Evolutionary conservation across 306 rosid genomes (phyloP).

Genomic region (Fragaria ananassa): DNA sequence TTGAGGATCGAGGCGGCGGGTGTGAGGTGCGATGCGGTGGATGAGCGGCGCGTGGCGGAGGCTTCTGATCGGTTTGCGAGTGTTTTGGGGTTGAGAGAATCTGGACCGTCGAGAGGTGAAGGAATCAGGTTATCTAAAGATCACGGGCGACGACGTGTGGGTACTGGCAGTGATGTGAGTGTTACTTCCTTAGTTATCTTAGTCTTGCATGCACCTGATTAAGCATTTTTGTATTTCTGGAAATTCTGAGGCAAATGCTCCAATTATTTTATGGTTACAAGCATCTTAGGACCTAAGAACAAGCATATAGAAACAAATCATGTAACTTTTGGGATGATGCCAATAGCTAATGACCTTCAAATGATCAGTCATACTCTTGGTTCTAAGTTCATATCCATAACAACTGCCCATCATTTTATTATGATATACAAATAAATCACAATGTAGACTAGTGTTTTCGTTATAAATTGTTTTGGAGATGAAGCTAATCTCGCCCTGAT

Average conservation of each 20-base stretch:
- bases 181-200: neutral
- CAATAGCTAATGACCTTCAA: too few species aligned
- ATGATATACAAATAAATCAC: too few species aligned
- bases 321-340: neutral
- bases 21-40: conserved; percentile 10
- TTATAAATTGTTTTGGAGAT: neutral
- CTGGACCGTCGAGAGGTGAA: conserved; percentile 18
- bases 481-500: neutral
- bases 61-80: conserved; percentile 30
- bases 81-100: conserved; percentile 7
- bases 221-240: neutral
- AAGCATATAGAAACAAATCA: neutral
- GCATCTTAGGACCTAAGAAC: neutral
- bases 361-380: too few species aligned
- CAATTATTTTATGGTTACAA: neutral
- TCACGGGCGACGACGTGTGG: conserved; percentile 1
- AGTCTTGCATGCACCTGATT: neutral
- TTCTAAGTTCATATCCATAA: too few species aligned
- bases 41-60: conserved; percentile 48
- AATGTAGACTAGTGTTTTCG: neutral
- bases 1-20: conserved; percentile 42
- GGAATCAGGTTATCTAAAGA: neutral
- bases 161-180: conserved; percentile 44
- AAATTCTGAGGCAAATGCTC: too few species aligned
- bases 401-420: too few species aligned